A percentile compares a stretch with the other conserved stretches of the same genome.
phyloP scores from a whole-genome alignment of 2,329 filamentous ascomycete genomes.

The Aspergillus amoenus region DNA sequence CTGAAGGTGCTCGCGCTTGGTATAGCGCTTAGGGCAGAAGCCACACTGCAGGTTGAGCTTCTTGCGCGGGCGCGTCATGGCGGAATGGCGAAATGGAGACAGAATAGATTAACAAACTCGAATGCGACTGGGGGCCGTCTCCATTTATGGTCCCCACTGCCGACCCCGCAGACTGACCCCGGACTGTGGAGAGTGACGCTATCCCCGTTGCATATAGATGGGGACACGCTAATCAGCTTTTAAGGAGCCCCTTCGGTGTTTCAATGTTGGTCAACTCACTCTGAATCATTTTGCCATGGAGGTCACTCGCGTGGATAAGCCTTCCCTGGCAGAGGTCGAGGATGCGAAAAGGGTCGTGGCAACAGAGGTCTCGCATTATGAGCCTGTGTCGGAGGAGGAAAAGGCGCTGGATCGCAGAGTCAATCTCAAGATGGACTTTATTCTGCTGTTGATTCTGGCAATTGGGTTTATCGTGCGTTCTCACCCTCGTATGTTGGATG shows the following conservation, averaged over 20 bases:
- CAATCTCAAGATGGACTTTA: background rate
- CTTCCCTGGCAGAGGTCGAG: constrained; percentile 1
- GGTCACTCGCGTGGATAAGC: background rate
- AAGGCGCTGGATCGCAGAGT: background rate
- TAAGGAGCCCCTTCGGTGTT: background rate
- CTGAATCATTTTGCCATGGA: no score
- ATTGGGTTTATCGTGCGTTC: constrained; percentile 1
- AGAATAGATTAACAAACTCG: background rate
- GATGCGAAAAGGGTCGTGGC: background rate
- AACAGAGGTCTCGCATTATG: background rate
- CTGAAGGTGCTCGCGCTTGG: constrained; percentile 13
- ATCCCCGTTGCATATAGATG: background rate
- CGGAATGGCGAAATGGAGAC: background rate
- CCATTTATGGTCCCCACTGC: constrained; percentile 3
- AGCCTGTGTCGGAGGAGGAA: background rate
- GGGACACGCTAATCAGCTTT: background rate
- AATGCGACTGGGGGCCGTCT: background rate
- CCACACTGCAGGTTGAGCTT: constrained; percentile 4
- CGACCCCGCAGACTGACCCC: background rate
- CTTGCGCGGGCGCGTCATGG: constrained; percentile 5
- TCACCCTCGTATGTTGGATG: no score
- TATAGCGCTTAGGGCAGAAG: constrained; percentile 11
- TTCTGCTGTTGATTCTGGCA: background rate
- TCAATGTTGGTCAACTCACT: no score
- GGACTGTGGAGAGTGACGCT: background rate